phyloP scores from a whole-genome alignment of 73 alveolate species.

The Paramecium pentaurelia region DNA sequence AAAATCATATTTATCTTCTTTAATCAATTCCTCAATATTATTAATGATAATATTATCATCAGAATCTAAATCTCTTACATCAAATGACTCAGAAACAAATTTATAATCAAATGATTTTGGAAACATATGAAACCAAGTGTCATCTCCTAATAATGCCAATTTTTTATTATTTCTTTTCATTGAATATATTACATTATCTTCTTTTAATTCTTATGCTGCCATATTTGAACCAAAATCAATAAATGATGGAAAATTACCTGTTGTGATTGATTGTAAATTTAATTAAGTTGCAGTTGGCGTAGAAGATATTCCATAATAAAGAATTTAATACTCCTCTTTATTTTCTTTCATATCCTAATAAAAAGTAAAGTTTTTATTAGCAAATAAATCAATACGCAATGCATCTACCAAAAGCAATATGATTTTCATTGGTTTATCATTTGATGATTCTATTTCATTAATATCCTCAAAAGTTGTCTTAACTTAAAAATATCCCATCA shows the following conservation, averaged over 20 bases:
- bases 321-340: neutral
- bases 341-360: neutral
- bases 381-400: neutral
- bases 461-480: neutral
- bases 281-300: neutral
- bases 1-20: neutral
- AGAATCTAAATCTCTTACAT: slow-evolving; percentile 75
- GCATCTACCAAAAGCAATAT: neutral
- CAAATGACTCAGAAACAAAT: slow-evolving; percentile 65
- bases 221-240: neutral
- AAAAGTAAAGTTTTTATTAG: neutral
- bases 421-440: neutral
- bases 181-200: slow-evolving; percentile 61
- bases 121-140: slow-evolving; percentile 75
- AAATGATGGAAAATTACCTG: slow-evolving; percentile 12
- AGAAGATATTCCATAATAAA: neutral
- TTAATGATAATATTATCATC: neutral
- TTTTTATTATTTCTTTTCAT: slow-evolving; percentile 9
- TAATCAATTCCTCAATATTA: neutral
- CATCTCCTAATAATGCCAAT: slow-evolving; percentile 76
- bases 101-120: slow-evolving; percentile 56
- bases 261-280: neutral
- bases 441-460: neutral
- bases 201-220: neutral
- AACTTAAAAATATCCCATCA: neutral